phyloP scores from a whole-genome alignment of 331 rosid species.

The Quercus phellos region DNA sequence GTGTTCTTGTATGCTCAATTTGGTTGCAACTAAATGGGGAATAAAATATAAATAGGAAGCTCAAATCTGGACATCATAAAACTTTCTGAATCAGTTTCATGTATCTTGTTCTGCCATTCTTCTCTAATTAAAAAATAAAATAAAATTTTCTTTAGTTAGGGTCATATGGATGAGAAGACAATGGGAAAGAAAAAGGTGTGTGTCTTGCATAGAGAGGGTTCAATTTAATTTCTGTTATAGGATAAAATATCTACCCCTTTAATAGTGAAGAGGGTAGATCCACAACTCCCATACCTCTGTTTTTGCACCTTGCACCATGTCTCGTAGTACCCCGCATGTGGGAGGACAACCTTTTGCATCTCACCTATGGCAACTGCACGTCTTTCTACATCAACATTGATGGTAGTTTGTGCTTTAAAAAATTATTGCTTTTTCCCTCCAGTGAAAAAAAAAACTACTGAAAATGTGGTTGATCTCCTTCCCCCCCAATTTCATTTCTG shows the following conservation, averaged over 20 bases:
- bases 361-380: constrained; percentile 3
- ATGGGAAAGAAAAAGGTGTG: not conserved
- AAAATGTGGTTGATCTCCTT: not conserved
- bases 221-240: not conserved
- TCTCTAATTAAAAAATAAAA: not conserved
- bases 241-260: not conserved
- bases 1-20: constrained; percentile 13
- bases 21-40: not conserved
- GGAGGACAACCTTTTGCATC: constrained; percentile 5
- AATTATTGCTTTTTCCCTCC: not conserved
- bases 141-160: not conserved
- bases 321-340: not conserved
- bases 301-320: constrained; percentile 8
- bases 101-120: not conserved
- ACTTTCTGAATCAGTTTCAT: not conserved
- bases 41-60: not conserved
- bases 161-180: not conserved
- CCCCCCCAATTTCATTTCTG: not conserved
- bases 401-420: not conserved
- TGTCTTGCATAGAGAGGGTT: not conserved
- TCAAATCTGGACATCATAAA: not conserved
- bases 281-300: not conserved
- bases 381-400: not conserved
- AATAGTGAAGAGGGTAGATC: not conserved
- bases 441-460: not conserved